Base-by-base conservation (phyloP, 2,329 filamentous ascomycete species). In the Talaromyces sp. region DNA sequence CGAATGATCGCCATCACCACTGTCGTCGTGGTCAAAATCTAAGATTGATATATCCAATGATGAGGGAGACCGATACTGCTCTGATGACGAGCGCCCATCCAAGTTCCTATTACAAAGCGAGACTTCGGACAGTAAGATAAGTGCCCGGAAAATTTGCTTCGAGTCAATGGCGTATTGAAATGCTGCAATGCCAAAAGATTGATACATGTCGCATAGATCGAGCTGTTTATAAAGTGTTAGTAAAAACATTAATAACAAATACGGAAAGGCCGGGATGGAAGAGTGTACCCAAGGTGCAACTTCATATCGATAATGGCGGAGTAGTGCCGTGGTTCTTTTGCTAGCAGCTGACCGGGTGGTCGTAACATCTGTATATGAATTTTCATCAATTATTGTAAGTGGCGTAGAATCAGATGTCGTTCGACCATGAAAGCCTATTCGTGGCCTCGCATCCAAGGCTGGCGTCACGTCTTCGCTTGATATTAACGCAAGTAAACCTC, bases 261-360 rank as follows among this genome's bases (percentile, higher is more conserved):
- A 9, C 8, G 24, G 24, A 13, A 0, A 45, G 11, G 1, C 33
- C 6, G 6, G n/a, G n/a, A 19, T 16, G 31, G n/a, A 31, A 71
- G 19, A 24, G 22, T 75, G 61, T 71, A 82, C 80, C 80, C 81
- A 82, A 22, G 79, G 77, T 6, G 80, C 79, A 37, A 82, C 73
- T 47, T 80, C 74, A 60, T 82, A 82, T 52, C 79, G 72, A 62
- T 81, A 82, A 62, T 81, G 74, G n/a, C 79, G 75, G 13, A 82
- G 63, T 19, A 54, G 50, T 24, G 22, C 50, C 7, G 50, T 54
- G 13, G 27, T 35, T 19, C 27, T 19, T 35, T 35, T 7, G 35
- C 10, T 19, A 48, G 45, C 22, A 48, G 22, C 19, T 19, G 45
- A 11, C 19, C 14, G 19, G 9, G 45, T 24, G 45, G 7, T 48